Percentiles rank a stretch among this genome's conserved stretches.
phyloP scores from a whole-genome alignment of 768 basidiomycete species.

The Xanthoconium stramineum region DNA sequence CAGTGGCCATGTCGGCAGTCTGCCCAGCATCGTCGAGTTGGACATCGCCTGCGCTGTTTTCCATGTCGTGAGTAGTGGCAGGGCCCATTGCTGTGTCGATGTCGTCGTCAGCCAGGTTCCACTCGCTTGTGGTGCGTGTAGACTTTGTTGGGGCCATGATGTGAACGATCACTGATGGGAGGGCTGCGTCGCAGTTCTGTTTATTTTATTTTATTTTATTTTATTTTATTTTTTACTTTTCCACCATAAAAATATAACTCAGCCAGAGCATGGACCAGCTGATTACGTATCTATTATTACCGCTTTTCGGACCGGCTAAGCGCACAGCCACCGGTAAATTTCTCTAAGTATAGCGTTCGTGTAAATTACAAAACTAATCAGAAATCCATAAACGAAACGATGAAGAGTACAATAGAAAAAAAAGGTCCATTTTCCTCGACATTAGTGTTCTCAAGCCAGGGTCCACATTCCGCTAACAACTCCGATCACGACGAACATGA shows the following conservation, averaged over 20 bases:
- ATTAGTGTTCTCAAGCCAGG: conserved; percentile 24
- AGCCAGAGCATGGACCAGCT: background rate
- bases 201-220: background rate
- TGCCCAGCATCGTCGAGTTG: conserved; percentile 28
- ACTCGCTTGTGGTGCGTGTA: conserved; percentile 31
- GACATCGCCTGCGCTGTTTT: conserved; percentile 44
- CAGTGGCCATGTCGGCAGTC: conserved; percentile 13
- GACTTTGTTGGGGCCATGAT: conserved; percentile 23
- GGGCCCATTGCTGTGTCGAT: conserved; percentile 45
- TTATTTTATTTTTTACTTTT: background rate
- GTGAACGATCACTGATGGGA: background rate
- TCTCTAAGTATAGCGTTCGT: too few species aligned
- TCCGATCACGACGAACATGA: conserved; percentile 33
- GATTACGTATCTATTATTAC: background rate
- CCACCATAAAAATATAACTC: background rate
- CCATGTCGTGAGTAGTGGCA: conserved; percentile 43
- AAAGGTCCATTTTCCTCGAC: conserved; percentile 8
- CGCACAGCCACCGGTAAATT: too few species aligned
- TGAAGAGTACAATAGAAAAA: background rate
- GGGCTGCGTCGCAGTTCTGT: background rate
- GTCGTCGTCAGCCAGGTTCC: conserved; percentile 46
- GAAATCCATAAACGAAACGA: background rate
- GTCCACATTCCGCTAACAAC: conserved; percentile 44
- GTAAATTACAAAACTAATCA: conserved; percentile 1
- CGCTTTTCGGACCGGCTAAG: too few species aligned